phyloP scores from a whole-genome alignment of 768 basidiomycete genomes.

The Lanmaoa rubissima region DNA sequence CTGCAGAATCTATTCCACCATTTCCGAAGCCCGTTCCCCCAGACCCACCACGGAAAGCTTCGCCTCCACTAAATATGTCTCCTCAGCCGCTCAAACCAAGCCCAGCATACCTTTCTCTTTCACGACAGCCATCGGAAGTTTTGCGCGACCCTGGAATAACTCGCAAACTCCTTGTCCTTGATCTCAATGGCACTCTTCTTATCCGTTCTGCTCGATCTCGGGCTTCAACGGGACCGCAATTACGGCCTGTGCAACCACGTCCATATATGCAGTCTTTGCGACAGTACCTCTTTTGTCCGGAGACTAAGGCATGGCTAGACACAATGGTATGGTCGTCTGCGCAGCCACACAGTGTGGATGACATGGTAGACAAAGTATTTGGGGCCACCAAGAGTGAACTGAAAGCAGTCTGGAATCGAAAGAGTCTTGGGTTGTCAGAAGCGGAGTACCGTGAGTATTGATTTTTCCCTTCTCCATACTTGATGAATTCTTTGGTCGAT shows the following conservation, averaged over 20 bases:
- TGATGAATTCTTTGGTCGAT: not conserved
- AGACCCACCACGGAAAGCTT: not conserved
- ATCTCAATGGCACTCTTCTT: slow-evolving; percentile 66
- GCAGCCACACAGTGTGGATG: slow-evolving; percentile 71
- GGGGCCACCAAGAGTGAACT: slow-evolving; percentile 41
- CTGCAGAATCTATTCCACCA: not conserved
- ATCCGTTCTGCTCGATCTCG: slow-evolving; percentile 44
- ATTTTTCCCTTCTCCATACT: not conserved
- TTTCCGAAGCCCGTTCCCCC: not conserved
- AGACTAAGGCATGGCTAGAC: slow-evolving; percentile 67
- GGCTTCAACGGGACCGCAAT: slow-evolving; percentile 9
- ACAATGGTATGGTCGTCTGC: slow-evolving; percentile 91
- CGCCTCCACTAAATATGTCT: slow-evolving; percentile 1
- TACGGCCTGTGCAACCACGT: slow-evolving; percentile 51
- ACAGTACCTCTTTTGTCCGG: slow-evolving; percentile 59
- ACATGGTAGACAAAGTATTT: slow-evolving; percentile 71
- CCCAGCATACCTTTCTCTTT: slow-evolving; percentile 35
- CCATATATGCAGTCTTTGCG: slow-evolving; percentile 65
- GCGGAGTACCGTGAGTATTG: slow-evolving; percentile 64
- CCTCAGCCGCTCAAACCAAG: slow-evolving; percentile 28
- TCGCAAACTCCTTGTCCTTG: slow-evolving; percentile 71
- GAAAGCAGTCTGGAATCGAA: slow-evolving; percentile 75
- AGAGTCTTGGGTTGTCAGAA: slow-evolving; percentile 64
- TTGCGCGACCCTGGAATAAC: slow-evolving; percentile 26
- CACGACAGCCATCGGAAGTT: slow-evolving; percentile 27